These are phyloP conservation scores for Starmerella bacillaris DNA, from an alignment of 805 yeast species.

Conservation along the genomic window DNA sequence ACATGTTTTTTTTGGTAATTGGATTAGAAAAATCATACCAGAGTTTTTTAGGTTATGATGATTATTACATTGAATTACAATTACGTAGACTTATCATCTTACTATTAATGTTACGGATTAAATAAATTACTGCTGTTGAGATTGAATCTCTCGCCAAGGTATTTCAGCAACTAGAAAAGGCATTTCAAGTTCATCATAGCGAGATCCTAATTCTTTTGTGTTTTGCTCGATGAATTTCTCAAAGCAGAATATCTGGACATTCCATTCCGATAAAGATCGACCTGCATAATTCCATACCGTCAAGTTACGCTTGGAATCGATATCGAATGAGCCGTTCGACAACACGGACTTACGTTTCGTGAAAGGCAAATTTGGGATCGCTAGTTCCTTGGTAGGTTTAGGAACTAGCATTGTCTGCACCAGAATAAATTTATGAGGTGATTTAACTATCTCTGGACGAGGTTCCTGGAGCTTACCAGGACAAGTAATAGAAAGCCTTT, in stretches of 20 bases:
- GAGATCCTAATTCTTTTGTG: conserved; percentile 18
- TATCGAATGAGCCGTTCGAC: neutral
- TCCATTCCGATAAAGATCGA: conserved; percentile 27
- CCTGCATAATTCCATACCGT: conserved; percentile 26
- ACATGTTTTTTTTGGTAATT: no score
- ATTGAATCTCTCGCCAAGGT: conserved; percentile 16
- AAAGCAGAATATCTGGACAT: conserved; percentile 21
- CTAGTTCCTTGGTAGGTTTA: neutral
- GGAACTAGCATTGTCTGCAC: conserved; percentile 9
- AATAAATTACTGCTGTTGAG: no score
- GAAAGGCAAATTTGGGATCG: conserved; percentile 16
- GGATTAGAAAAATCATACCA: no score
- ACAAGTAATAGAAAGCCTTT: neutral
- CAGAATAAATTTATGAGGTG: conserved; percentile 19
- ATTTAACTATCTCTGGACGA: conserved; percentile 20
- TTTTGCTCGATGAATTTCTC: conserved; percentile 22
- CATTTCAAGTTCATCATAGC: conserved; percentile 13
- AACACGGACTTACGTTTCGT: neutral
- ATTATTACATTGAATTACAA: no score
- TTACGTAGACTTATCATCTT: no score
- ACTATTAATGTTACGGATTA: no score
- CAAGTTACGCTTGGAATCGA: conserved; percentile 9
- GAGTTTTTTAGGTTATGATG: no score
- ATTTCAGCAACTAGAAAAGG: conserved; percentile 26
- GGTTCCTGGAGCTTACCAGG: conserved; percentile 19